phyloP scores from a whole-genome alignment of 2,329 filamentous ascomycete genomes.

The Pseudogymnoascus pannorum region DNA sequence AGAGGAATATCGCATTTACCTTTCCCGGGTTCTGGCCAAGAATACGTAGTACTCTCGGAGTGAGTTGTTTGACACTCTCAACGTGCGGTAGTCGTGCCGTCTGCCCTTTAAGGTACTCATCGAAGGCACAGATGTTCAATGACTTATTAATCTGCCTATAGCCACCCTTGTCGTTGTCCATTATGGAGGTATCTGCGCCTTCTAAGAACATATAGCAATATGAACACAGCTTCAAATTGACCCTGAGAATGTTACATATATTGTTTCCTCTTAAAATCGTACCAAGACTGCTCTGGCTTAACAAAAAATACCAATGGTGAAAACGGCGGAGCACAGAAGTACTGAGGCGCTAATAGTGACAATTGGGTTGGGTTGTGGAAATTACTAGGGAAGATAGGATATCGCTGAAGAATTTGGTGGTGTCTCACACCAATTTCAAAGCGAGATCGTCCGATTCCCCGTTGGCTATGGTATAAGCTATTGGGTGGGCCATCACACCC shows the following conservation, averaged over 20 bases:
- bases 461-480: no score
- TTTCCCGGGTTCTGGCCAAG: conserved; percentile 88
- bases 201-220: background rate
- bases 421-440: no score
- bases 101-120: conserved; percentile 37
- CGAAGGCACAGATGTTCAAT: background rate
- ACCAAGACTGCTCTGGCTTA: background rate
- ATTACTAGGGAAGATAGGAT: no score
- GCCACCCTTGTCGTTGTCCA: background rate
- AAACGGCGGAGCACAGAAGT: no score
- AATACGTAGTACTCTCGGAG: conserved; percentile 71
- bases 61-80: conserved; percentile 68
- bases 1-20: conserved; percentile 33
- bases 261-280: background rate
- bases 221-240: background rate
- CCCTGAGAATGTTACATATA: background rate
- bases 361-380: no score
- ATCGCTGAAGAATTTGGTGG: no score
- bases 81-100: conserved; percentile 55
- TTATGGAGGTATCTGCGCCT: background rate
- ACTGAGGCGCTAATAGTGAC: no score
- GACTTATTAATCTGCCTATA: background rate
- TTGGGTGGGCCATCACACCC: no score
- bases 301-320: background rate
- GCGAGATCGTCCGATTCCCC: no score